Evolutionary conservation across 345 rosid species (phyloP), one percentile per base, ranked within the genome.

Genomic region (Fremontodendron californicum): DNA sequence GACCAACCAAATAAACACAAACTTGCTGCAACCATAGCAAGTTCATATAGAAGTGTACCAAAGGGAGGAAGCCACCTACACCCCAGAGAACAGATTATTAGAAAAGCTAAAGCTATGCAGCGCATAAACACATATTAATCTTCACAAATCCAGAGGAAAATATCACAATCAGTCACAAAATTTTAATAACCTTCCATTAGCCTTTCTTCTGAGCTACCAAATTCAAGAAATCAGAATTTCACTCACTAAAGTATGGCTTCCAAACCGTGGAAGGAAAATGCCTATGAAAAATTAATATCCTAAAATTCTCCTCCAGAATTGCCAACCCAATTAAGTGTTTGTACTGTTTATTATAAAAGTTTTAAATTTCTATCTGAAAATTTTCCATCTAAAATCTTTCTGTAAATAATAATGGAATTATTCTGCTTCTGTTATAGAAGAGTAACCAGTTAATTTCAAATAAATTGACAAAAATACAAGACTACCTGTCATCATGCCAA

Each of bases 401-500:
- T 67, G 0, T 42, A 18, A 18, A 29, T 46, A 27, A 16, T 29
- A 46, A 3, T 25, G 21, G 45, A 42, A 58, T 62, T 1, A 37
- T 42, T 33, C 63, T 43, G 60, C 58, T 75, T 51, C 15, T 1
- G 13, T 21, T 31, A 67, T 21, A 49, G 7, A 77, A 48, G 4
- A n/a, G 19, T 66, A 35, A 7, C 16, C 29, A 43, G 55, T 13
- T 29, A 27, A 16, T n/a, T 61, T 43, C 27, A 45, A 31, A 27
- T 4, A 29, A 57, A 74, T 18, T 3, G 5, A 2, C 54, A 29
- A 39, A 31, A 77, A 79, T 61, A 37, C 39, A 81, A 60, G 63
- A 75, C 1, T 90, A 96, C 99, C 95, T 96, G 82, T 91, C 97
- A 85, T 96, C 99, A 77, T 88, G 99, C 99, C 99, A 93, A 83